A percentile compares a stretch with the other conserved stretches of the same genome.
phyloP scores from a whole-genome alignment of 176 grass and related monocot genomes.

The Tuctoria greenei region DNA sequence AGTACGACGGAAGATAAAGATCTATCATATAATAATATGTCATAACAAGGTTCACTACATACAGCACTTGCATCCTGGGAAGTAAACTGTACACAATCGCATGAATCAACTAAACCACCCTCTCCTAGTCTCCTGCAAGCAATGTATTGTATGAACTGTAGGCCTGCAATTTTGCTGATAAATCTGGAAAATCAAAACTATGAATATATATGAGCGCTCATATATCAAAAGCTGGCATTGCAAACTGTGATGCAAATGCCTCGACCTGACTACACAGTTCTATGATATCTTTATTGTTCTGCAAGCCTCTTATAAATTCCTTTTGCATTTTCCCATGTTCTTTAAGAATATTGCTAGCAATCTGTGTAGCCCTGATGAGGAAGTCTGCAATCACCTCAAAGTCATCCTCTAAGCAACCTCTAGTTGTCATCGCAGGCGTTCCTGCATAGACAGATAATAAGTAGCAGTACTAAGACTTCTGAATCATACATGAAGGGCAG shows the following conservation, averaged over 20 bases:
- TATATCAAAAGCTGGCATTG: constrained; percentile 83
- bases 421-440: constrained; percentile 94
- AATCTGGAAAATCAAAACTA: constrained; percentile 35
- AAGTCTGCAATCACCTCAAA: constrained; percentile 77
- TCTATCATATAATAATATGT: constrained; percentile 24
- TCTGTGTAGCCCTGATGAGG: constrained; percentile 78
- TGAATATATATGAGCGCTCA: constrained; percentile 46
- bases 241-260: constrained; percentile 83
- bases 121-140: constrained; percentile 23
- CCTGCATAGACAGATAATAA: constrained; percentile 52
- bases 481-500: background rate
- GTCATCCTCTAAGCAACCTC: constrained; percentile 93
- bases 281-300: constrained; percentile 72
- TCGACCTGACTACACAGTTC: constrained; percentile 75
- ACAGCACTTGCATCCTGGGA: constrained; percentile 30
- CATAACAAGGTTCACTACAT: constrained; percentile 25
- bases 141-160: background rate
- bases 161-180: constrained; percentile 11
- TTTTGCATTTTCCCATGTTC: constrained; percentile 86
- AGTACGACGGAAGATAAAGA: background rate
- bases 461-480: background rate
- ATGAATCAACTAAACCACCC: constrained; percentile 25
- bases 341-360: constrained; percentile 70
- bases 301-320: constrained; percentile 73
- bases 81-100: constrained; percentile 45